A percentile compares a stretch with the other conserved stretches of the same genome.
These are phyloP conservation scores for Gaeumannomyces tritici DNA, from an alignment of 2,329 filamentous ascomycete species.

Conservation along the genomic window DNA sequence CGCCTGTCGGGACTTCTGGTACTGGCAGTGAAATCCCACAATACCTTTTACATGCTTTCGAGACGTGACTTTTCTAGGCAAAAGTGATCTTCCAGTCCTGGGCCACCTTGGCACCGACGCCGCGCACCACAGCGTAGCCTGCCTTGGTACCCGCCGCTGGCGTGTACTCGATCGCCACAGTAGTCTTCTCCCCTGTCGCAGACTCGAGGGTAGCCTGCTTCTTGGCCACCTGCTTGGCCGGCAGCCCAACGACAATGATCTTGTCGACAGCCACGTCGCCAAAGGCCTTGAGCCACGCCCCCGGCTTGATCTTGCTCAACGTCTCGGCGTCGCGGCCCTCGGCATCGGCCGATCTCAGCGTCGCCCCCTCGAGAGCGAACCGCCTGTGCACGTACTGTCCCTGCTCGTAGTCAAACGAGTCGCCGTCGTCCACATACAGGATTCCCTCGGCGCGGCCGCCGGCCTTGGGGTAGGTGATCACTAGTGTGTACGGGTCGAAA, in stretches of 20 bases:
- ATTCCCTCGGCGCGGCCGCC: constrained; percentile 65
- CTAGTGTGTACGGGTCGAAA: constrained; percentile 89
- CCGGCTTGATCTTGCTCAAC: constrained; percentile 45
- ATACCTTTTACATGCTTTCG: neutral
- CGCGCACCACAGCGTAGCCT: constrained; percentile 42
- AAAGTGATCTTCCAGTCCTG: constrained; percentile 40
- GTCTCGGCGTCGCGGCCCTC: constrained; percentile 38
- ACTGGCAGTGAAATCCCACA: neutral
- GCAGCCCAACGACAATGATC: constrained; percentile 74
- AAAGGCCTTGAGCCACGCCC: constrained; percentile 73
- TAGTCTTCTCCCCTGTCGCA: constrained; percentile 42
- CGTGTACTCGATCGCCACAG: constrained; percentile 51
- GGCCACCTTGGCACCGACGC: constrained; percentile 40
- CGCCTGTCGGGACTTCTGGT: too few relatives aligned
- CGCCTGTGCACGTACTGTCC: constrained; percentile 82
- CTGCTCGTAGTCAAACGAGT: constrained; percentile 77
- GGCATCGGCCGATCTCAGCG: constrained; percentile 61
- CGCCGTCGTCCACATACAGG: constrained; percentile 87
- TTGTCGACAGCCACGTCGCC: constrained; percentile 70
- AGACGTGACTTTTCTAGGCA: constrained; percentile 12
- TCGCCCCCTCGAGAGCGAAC: constrained; percentile 56
- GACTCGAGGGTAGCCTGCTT: constrained; percentile 43
- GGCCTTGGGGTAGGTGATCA: constrained; percentile 57
- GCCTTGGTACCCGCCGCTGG: constrained; percentile 35
- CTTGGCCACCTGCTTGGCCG: constrained; percentile 62